Evolutionary conservation across 2,329 filamentous ascomycete species (phyloP).

Genomic region (Xylaria sp.): DNA sequence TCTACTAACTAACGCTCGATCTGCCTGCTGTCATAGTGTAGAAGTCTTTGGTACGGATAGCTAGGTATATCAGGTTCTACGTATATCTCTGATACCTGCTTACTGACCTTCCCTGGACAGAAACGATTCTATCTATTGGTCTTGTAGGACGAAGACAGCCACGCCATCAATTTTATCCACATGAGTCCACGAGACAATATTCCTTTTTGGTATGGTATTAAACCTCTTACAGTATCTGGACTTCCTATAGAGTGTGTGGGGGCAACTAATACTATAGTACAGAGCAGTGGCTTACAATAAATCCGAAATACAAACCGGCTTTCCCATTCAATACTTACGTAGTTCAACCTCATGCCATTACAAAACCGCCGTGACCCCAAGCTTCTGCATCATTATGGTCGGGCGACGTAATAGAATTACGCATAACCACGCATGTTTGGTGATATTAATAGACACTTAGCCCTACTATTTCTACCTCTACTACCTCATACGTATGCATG

Average conservation of each 20-base stretch:
- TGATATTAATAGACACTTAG: not conserved
- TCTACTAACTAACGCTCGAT: not conserved
- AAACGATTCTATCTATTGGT: not conserved
- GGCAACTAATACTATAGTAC: too few relatives aligned
- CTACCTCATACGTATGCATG: not conserved
- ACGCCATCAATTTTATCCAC: not conserved
- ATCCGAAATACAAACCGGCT: not conserved
- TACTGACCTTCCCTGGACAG: not conserved
- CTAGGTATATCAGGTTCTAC: not conserved
- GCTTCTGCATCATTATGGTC: not conserved
- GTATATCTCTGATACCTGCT: not conserved
- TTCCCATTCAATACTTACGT: not conserved
- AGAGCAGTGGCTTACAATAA: constrained; percentile 1
- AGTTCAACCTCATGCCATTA: not conserved
- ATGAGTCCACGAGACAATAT: constrained; percentile 27
- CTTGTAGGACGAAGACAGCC: not conserved
- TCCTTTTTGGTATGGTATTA: constrained; percentile 13
- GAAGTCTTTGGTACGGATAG: not conserved
- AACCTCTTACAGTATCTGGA: not conserved
- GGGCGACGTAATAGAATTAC: not conserved
- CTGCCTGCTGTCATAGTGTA: not conserved
- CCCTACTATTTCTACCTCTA: not conserved
- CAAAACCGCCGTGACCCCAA: not conserved
- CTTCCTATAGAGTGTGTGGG: constrained; percentile 1
- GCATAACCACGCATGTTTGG: not conserved